Base-by-base conservation (phyloP, 192 early-diverging fungal species). In the Spizellomyces punctatus region DNA sequence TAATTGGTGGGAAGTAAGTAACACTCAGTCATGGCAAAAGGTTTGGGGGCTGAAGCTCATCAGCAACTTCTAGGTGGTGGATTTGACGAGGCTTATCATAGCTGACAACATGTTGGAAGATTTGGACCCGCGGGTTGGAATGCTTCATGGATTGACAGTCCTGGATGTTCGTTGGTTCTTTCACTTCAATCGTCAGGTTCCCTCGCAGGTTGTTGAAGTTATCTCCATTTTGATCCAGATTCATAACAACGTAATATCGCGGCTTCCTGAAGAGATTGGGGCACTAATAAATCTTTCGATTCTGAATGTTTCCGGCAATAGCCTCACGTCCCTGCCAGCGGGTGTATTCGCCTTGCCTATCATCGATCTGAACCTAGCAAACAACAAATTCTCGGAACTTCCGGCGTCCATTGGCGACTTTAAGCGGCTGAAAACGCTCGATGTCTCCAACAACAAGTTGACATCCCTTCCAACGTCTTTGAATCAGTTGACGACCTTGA, bases 101-200 rank as follows among this genome's bases (percentile, higher is more conserved):
- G 78, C 79, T 47, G 80, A 85, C 64, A 85, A 85, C 58, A 57
- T 52, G 6, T 47, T 85, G 5, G 45, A 67, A 46, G 64, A 22
- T 6, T 48, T 85, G n/a, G 78, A 82, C 59, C 58, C 44, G 36
- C 54, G 78, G 1, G 58, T 85, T 54, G 67, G 64, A n/a, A 65
- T 67, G 16, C 56, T 85, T 5, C 46, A 67, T 2, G 80, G 71
- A n/a, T 63, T 85, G 46, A 72, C 68, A 7, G 19, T 79, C 8
- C 49, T 85, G 21, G 83, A 85, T 66, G 70, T 84, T 27, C 27
- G 27, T 36, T 36, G 27, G 27, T 36, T 36, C 27, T 36, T 36
- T 36, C 16, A 3, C 3, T 36, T 0, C 27, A 36, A 36, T 42
- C 14, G 64, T 16, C 22, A 63, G n/a, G 14, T 36, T 7, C 8